Evolutionary conservation across 2,329 filamentous ascomycete genomes (phyloP), one percentile per base, ranked within the genome.

Genomic region (Hymenoscyphus fructigenus): DNA sequence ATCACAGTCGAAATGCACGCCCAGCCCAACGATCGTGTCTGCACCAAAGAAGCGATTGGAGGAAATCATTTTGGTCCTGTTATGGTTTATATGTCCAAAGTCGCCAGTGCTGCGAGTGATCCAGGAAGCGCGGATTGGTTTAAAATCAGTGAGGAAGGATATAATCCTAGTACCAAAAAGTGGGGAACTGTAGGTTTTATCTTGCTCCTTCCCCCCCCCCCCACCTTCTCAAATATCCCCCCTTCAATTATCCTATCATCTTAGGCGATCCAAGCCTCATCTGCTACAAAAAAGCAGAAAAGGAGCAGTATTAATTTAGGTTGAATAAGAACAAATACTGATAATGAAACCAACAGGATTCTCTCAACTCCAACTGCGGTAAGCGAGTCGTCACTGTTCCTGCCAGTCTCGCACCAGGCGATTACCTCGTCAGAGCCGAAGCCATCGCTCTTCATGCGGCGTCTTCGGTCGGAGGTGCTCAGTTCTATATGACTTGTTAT

Each of bases 1-100:
- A 79, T 86, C 15, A 85, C 83, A 0, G 78, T 85, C 7, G 84
- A 86, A 75, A 86, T 87, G 82, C 84, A 87, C 75, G 80, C 82
- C 71, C 81, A 84, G 78, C 76, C 76, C 20, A 77, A 77, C 58
- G 80, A 84, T 70, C 79, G 82, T 55, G 75, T 68, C 34, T 85
- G 82, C 70, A 68, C 69, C 23, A 78, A 76, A 57, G 79, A 83
- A 67, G 83, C 83, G 26, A 83, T 86, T 61, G 84, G 83, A 34
- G 83, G 83, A 38, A 79, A 79, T 50, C 83, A 85, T 74, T 84
- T 81, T 69, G 83, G 83, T 10, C 83, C 83, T 1, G 82, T 85
- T 38, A 79, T 83, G 59, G 78, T 83, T 0, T 85, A 85, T 72
- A 76, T 84, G 63, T 79, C 79, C 71, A 80, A 82, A 67, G 83